A percentile compares a stretch with the other conserved stretches of the same genome.
Conservation (phyloP, 202 grass and related monocot genomes). For the Panicum hallii region DNA sequence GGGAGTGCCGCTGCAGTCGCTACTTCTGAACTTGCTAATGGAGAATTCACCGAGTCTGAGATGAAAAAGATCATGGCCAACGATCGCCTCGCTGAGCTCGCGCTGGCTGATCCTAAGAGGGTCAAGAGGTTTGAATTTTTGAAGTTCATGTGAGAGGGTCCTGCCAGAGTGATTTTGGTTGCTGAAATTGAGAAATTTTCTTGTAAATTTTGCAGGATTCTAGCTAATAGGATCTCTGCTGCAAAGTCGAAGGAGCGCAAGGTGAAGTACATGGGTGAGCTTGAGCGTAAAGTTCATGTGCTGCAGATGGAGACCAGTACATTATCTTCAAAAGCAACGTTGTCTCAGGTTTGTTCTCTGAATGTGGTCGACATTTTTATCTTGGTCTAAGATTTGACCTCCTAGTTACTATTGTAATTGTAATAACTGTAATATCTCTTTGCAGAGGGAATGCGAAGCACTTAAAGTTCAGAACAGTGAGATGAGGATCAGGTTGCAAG, state of each 20-base stretch:
- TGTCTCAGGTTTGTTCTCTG: constrained; percentile 60
- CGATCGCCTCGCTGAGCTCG: constrained; percentile 70
- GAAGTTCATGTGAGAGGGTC: constrained; percentile 4
- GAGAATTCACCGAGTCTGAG: constrained; percentile 69
- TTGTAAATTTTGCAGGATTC: constrained; percentile 64
- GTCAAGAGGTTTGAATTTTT: constrained; percentile 76
- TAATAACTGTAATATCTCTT: not conserved
- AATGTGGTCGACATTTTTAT: constrained; percentile 2
- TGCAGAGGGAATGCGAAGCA: constrained; percentile 59
- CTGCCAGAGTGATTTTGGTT: not conserved
- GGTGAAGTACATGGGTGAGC: constrained; percentile 69
- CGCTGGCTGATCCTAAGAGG: constrained; percentile 78
- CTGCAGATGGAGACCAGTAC: constrained; percentile 71
- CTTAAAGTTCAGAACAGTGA: constrained; percentile 77
- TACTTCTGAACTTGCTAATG: constrained; percentile 48
- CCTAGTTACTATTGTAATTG: constrained; percentile 20
- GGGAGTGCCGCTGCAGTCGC: constrained; percentile 44
- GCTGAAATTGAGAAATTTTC: constrained; percentile 30
- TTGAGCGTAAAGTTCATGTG: constrained; percentile 78
- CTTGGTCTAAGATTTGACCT: constrained; percentile 23
- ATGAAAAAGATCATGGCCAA: constrained; percentile 83
- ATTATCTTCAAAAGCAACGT: constrained; percentile 58
- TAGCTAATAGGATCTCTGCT: constrained; percentile 77
- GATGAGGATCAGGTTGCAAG: constrained; percentile 69
- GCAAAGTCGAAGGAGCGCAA: constrained; percentile 94